A percentile compares a stretch with the other conserved stretches of the same genome.
phyloP scores from a whole-genome alignment of 192 early-diverging fungal species.

The Podila verticillata region DNA sequence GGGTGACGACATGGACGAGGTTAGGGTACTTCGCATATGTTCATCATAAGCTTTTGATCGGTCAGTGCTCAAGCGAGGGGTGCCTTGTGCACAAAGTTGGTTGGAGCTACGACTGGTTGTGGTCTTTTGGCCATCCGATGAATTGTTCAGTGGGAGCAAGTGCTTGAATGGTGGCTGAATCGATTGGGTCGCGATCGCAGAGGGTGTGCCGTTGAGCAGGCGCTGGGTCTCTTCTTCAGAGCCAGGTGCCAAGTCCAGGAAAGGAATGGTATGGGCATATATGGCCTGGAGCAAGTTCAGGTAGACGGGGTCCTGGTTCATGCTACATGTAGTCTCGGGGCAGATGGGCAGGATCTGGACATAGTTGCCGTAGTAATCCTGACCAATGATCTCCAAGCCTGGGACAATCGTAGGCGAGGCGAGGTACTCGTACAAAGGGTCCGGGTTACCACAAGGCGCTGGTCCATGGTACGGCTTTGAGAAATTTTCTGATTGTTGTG shows the following conservation, averaged over 20 bases:
- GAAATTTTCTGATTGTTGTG: not conserved
- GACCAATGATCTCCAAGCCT: slow-evolving; percentile 45
- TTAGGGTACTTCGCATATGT: not conserved
- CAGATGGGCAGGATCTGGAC: slow-evolving; percentile 50
- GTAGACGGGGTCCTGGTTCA: slow-evolving; percentile 50
- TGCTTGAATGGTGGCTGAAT: slow-evolving; percentile 48
- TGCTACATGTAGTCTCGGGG: slow-evolving; percentile 44
- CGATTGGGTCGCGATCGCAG: slow-evolving; percentile 39
- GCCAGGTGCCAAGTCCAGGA: slow-evolving; percentile 36
- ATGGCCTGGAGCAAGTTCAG: slow-evolving; percentile 45
- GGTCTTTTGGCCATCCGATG: too few relatives aligned
- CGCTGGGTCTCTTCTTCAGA: slow-evolving; percentile 45
- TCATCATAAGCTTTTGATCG: not conserved
- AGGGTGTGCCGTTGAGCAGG: slow-evolving; percentile 26
- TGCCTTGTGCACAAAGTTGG: not conserved
- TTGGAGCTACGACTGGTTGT: too few relatives aligned
- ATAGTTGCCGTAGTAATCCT: slow-evolving; percentile 45
- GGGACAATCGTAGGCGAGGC: slow-evolving; percentile 43
- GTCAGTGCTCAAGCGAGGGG: not conserved
- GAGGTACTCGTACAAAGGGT: slow-evolving; percentile 42
- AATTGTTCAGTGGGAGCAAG: slow-evolving; percentile 20
- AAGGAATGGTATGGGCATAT: slow-evolving; percentile 45
- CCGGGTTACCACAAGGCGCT: slow-evolving; percentile 43
- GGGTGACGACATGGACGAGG: slow-evolving; percentile 25
- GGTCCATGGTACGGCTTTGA: slow-evolving; percentile 27